Conservation (phyloP, 2,329 filamentous ascomycete genomes). For the Claviceps pazoutovae region DNA sequence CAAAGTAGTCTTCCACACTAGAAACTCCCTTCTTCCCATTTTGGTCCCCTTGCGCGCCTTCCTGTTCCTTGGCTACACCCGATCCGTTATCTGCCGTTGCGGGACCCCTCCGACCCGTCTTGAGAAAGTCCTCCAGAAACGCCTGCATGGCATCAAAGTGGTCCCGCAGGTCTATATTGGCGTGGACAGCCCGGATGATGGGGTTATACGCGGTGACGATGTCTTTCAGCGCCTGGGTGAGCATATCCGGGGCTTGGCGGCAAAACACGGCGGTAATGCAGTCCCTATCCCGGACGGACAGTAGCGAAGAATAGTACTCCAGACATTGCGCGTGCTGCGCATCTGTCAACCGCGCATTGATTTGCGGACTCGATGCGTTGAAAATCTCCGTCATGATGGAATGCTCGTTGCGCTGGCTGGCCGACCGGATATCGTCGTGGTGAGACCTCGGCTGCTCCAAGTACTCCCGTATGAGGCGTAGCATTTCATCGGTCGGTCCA, state of each 20-base stretch:
- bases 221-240: constrained; percentile 56
- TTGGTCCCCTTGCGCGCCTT: neutral
- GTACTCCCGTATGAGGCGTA: constrained; percentile 46
- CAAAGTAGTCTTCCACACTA: constrained; percentile 58
- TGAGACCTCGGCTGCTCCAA: constrained; percentile 36
- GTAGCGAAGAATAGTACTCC: constrained; percentile 56
- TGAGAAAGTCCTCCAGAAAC: constrained; percentile 60
- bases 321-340: constrained; percentile 49
- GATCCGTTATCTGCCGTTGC: neutral
- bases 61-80: constrained; percentile 1
- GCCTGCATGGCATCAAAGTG: constrained; percentile 52
- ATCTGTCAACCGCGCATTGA: constrained; percentile 36
- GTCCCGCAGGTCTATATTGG: constrained; percentile 55
- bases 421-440: constrained; percentile 44
- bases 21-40: constrained; percentile 23
- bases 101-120: constrained; percentile 27
- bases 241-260: constrained; percentile 52
- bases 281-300: constrained; percentile 61
- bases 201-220: constrained; percentile 56
- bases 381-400: constrained; percentile 59
- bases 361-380: constrained; percentile 31
- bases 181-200: constrained; percentile 58
- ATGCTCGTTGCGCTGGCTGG: constrained; percentile 33
- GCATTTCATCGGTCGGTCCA: constrained; percentile 41
- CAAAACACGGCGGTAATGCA: constrained; percentile 55